Conservation (phyloP, 2,329 filamentous ascomycete species). For the Elsinoe australis region DNA sequence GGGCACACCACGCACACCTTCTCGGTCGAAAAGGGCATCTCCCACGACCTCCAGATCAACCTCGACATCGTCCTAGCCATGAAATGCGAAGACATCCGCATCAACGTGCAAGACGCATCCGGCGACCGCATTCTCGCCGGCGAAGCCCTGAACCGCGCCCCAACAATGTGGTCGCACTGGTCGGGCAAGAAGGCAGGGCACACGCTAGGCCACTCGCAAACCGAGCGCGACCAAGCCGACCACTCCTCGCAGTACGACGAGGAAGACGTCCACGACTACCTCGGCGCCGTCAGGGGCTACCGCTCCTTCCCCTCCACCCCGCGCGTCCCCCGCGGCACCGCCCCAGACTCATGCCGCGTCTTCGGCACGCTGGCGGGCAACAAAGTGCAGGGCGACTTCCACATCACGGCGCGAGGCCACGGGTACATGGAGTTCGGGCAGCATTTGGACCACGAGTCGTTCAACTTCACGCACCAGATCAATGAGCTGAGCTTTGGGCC, state of each 20-base stretch:
- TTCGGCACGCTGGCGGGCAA: conserved; percentile 88
- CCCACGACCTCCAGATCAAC: conserved; percentile 85
- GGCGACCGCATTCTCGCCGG: conserved; percentile 86
- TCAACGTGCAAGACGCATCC: conserved; percentile 94
- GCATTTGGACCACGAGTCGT: conserved; percentile 76
- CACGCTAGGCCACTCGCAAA: conserved; percentile 50
- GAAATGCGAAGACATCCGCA: conserved; percentile 77
- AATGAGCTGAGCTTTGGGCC: conserved; percentile 93
- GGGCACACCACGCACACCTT: conserved; percentile 84
- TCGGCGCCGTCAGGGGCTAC: conserved; percentile 62
- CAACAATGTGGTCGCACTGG: conserved; percentile 78
- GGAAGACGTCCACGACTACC: conserved; percentile 85
- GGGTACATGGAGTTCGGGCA: conserved; percentile 77
- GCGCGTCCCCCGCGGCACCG: conserved; percentile 42
- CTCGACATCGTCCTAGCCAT: conserved; percentile 87
- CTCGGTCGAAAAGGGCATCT: conserved; percentile 84
- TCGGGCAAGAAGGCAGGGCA: conserved; percentile 58
- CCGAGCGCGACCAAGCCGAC: conserved; percentile 42
- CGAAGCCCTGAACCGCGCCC: conserved; percentile 62
- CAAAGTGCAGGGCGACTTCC: conserved; percentile 96
- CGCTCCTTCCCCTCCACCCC: conserved; percentile 67
- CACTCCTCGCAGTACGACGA: conserved; percentile 51
- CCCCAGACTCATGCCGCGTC: conserved; percentile 72
- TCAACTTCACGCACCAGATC: conserved; percentile 97
- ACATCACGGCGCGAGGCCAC: conserved; percentile 90